Base-by-base conservation (phyloP, 352 stramenopile genomes). In the Peronospora destructor region DNA sequence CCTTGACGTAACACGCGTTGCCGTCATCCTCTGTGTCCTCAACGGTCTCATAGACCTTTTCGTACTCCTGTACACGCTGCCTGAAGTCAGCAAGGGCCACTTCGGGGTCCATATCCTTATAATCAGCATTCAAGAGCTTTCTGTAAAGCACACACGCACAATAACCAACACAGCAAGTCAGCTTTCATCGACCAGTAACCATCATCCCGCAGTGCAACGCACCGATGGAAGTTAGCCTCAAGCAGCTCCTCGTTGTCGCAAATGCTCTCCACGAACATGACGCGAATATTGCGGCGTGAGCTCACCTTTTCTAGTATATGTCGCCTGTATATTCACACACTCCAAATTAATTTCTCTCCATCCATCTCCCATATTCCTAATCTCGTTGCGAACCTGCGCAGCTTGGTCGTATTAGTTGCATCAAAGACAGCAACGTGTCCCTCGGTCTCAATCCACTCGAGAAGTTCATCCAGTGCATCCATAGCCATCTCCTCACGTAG, bases 241-340 rank as follows among this genome's bases (percentile, higher is more conserved):
- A 98, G 67, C 11, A 98, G 61, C 59, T 95, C 72, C 34, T 81
- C 56, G 59, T 97, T 93, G 65, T 97, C 91, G 60, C 93, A 98
- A 61, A 97, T 95, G 59, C 79, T 95, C 64, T 98, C 93, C 0
- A 98, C 85, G 64, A 97, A 97, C 59, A 98, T 87, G 43, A 97
- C 84, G 39, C 91, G 76, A 39, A 85, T 67, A 53, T 87, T 89
- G 26, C 33, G 49, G 34, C 85, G 78, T 28, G 66, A 71, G 45
- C 66, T 70, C 46, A 86, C 73, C 42, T 74, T 83, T 35, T 81
- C 62, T 2, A 87, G 44, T 56, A 89, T 87, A 50, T 74, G 55
- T 49, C 73, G 61, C 21, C 70, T 84, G 19, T 23, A 53, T 12
- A 54, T 49, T 32, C 8, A 55, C 6, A 7, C 19, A 21, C 3